Evolutionary conservation across 495 filamentous ascomycete species (phyloP).

Genomic region (Neurospora sp.): DNA sequence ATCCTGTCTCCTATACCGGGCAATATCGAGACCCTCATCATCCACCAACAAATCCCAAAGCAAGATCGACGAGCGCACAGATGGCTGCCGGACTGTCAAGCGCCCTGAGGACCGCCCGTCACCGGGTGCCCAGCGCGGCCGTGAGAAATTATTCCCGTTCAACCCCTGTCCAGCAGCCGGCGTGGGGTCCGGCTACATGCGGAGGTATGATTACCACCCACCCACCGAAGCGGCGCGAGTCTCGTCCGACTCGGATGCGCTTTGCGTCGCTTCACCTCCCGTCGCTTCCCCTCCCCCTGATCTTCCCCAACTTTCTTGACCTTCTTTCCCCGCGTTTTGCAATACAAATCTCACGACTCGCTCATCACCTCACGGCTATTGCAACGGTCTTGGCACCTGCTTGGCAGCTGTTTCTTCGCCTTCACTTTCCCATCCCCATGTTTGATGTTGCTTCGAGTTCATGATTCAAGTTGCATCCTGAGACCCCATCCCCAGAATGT

Average conservation of each 20-base stretch:
- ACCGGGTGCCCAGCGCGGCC: neutral
- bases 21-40: neutral
- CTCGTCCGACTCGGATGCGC: neutral
- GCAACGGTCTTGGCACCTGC: neutral
- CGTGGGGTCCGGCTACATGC: neutral
- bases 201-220: neutral
- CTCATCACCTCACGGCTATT: neutral
- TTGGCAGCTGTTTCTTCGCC: neutral
- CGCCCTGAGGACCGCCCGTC: neutral
- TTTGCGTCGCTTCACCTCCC: neutral
- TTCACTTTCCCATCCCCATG: neutral
- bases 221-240: neutral
- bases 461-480: neutral
- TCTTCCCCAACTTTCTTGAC: neutral
- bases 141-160: neutral
- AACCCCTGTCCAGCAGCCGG: neutral
- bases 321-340: neutral
- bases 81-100: neutral
- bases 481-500: neutral
- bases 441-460: neutral
- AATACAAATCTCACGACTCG: neutral
- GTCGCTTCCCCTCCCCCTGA: neutral
- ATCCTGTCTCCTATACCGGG: neutral
- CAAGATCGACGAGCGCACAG: neutral
- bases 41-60: neutral